Base-by-base conservation (phyloP, 2,329 filamentous ascomycete species). In the Scedosporium dehoogii region DNA sequence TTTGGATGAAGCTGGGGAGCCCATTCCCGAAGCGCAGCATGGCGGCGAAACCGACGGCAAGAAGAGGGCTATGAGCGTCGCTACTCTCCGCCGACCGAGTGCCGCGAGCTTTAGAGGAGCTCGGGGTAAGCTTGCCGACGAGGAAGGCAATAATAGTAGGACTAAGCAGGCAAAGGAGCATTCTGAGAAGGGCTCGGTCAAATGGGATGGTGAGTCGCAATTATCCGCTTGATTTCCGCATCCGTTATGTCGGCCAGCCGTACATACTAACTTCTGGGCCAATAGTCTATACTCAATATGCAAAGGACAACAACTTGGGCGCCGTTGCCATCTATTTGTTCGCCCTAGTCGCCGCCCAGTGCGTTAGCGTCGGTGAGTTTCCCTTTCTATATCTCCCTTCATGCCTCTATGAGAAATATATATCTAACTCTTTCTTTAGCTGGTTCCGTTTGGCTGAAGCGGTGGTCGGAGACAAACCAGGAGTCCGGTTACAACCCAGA, bases 141-240 rank as follows among this genome's bases (percentile, higher is more conserved):
- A 97, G 69, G 91, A 93, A 75, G 86, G 90, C 60, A 85, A 84
- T 2, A 82, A 78, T 57, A 77, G 85, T 61, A 79, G 88, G 69
- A 92, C 89, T 55, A 91, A 87, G 71, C 92, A 97, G 74, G 82
- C 81, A 63, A 96, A 96, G 75, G 94, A 99, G 73, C 88, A 89
- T 67, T 83, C 85, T 2, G 92, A 99, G 73, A 92, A 99, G 76
- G 94, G 94, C 70, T 97, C 97, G 73, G 94, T 99, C 68, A 97
- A 97, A 75, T 97, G 94, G 92, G 84, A 87, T 66, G 75, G 76
- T 62, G 14, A 62, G 60, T 61, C 2, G 16, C 6, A 16, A 21
- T 16, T 33, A 6, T 6, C 61, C 59, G 7, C 51, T 38, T 51
- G 51, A 9, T 56, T 59, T 21, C 33, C 1, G 6, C 29, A 23